phyloP scores from a whole-genome alignment of 305 asterid genomes.

The Fraxinus dipetala region DNA sequence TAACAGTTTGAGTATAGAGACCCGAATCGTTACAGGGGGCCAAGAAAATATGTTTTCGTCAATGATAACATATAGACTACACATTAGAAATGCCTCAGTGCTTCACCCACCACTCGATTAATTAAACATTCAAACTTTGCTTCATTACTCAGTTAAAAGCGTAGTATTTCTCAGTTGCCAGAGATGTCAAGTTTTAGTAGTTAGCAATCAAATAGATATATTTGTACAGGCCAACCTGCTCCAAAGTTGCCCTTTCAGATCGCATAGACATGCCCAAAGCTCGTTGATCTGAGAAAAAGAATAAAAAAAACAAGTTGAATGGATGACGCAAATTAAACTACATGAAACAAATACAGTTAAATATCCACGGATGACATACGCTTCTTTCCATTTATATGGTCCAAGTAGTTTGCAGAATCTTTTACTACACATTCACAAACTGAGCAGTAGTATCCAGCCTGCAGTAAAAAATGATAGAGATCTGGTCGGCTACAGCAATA shows the following conservation, averaged over 20 bases:
- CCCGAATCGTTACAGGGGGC: neutral
- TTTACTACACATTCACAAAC: conserved; percentile 97
- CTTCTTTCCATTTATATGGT: conserved; percentile 97
- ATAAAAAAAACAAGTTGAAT: conserved; percentile 12
- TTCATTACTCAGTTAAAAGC: neutral
- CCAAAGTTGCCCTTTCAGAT: conserved; percentile 84
- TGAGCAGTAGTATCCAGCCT: conserved; percentile 93
- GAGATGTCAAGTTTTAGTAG: neutral
- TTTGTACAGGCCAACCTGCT: conserved; percentile 59
- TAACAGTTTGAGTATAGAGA: too few species aligned
- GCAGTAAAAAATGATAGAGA: conserved; percentile 35
- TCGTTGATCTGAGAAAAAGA: conserved; percentile 68
- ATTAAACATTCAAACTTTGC: neutral
- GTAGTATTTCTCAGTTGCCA: neutral
- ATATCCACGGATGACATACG: conserved; percentile 52
- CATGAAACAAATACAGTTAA: conserved; percentile 8
- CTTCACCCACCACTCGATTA: neutral
- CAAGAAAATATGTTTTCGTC: neutral
- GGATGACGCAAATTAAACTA: neutral
- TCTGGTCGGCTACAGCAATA: conserved; percentile 7
- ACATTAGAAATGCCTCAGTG: neutral
- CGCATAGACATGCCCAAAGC: conserved; percentile 99
- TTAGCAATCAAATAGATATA: conserved; percentile 7
- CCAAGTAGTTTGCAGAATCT: conserved; percentile 96
- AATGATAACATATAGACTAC: neutral